Evolutionary conservation across 306 rosid species (phyloP).

Genomic region (Hippophae rhamnoides): DNA sequence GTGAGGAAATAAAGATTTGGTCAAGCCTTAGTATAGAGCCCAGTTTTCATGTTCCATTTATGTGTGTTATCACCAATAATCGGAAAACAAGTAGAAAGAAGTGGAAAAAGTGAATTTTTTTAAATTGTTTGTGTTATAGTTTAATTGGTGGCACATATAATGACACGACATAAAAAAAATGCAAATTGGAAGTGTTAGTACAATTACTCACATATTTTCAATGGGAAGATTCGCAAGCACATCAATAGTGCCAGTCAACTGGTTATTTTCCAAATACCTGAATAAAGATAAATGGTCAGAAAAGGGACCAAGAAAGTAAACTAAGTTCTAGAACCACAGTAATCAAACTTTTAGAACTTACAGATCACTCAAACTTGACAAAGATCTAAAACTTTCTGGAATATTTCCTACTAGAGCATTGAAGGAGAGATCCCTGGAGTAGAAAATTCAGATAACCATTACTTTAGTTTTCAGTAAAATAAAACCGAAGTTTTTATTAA

Average conservation of each 20-base stretch:
- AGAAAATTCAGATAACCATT: slow-evolving; percentile 19
- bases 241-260: slow-evolving; percentile 71
- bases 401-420: slow-evolving; percentile 64
- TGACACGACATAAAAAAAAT: too few relatives aligned
- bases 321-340: slow-evolving; percentile 7
- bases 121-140: slow-evolving; percentile 11
- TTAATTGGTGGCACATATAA: too few relatives aligned
- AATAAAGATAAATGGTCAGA: slow-evolving; percentile 17
- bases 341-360: slow-evolving; percentile 28
- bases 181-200: too few relatives aligned
- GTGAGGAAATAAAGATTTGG: slow-evolving; percentile 1
- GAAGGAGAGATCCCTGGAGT: slow-evolving; percentile 86
- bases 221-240: slow-evolving; percentile 84
- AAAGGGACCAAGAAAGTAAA: slow-evolving; percentile 19
- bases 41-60: too few relatives aligned
- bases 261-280: slow-evolving; percentile 88
- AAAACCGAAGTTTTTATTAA: not conserved
- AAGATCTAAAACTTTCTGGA: slow-evolving; percentile 75
- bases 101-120: not conserved
- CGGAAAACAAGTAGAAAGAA: not conserved
- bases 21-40: too few relatives aligned
- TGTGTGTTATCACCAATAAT: too few relatives aligned
- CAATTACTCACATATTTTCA: slow-evolving; percentile 46
- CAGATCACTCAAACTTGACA: slow-evolving; percentile 57
- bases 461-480: slow-evolving; percentile 5